These are phyloP conservation scores for Arthrobotrys sphaeroides DNA, from an alignment of 2,329 filamentous ascomycete species.

Conservation along the genomic window DNA sequence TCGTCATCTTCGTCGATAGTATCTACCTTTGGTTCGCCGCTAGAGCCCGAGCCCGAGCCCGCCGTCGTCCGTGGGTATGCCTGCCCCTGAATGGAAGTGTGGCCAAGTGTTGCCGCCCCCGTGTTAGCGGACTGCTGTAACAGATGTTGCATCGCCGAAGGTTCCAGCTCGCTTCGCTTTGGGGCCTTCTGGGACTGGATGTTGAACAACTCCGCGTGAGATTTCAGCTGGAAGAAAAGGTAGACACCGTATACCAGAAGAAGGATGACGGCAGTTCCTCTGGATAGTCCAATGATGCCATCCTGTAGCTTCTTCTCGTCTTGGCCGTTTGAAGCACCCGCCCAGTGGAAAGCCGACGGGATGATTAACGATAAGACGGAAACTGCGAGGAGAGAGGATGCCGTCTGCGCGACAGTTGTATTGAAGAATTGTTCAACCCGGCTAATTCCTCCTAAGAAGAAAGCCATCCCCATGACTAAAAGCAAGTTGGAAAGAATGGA, in stretches of 20 bases:
- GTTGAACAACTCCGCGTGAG: conserved; percentile 82
- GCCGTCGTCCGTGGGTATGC: conserved; percentile 21
- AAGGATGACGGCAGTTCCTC: conserved; percentile 80
- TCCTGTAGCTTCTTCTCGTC: conserved; percentile 56
- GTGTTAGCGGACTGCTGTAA: conserved; percentile 43
- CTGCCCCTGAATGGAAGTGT: conserved; percentile 25
- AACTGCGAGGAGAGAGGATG: conserved; percentile 80
- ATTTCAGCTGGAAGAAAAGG: conserved; percentile 89
- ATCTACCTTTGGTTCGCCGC: conserved; percentile 55
- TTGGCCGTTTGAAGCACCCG: conserved; percentile 62
- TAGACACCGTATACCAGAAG: conserved; percentile 84
- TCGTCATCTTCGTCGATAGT: conserved; percentile 63
- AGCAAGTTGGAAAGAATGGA: conserved; percentile 92
- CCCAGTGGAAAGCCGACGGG: conserved; percentile 81
- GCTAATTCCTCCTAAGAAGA: conserved; percentile 56
- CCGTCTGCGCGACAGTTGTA: conserved; percentile 88
- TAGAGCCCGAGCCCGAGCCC: conserved; percentile 6
- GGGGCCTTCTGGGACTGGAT: conserved; percentile 80
- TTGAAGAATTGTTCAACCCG: conserved; percentile 78
- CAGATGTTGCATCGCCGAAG: conserved; percentile 46
- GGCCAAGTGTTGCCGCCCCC: conserved; percentile 33
- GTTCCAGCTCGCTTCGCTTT: conserved; percentile 61
- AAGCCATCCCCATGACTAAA: conserved; percentile 74
- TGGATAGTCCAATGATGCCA: conserved; percentile 72
- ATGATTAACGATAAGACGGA: conserved; percentile 85